A percentile compares a stretch with the other conserved stretches of the same genome.
Evolutionary conservation across 345 rosid genomes (phyloP).

Genomic region (Ricinus communis): DNA sequence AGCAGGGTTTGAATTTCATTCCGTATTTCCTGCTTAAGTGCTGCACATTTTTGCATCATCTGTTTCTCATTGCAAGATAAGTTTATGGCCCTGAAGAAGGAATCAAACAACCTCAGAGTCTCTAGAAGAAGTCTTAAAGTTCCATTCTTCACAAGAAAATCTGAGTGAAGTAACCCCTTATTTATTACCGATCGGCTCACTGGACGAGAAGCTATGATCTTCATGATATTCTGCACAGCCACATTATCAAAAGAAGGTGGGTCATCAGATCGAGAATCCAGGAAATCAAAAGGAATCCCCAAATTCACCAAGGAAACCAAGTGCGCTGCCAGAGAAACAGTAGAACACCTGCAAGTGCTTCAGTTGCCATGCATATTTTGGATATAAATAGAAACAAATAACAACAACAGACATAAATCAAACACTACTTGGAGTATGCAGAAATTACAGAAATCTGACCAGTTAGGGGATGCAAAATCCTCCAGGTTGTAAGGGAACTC

Average conservation of each 20-base stretch:
- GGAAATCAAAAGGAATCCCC: constrained; percentile 58
- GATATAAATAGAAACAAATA: constrained; percentile 15
- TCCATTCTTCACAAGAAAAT: constrained; percentile 79
- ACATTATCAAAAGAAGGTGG: constrained; percentile 40
- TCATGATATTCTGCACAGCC: constrained; percentile 60
- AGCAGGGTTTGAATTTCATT: constrained; percentile 63
- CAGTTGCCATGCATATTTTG: constrained; percentile 35
- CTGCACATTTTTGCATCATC: constrained; percentile 39
- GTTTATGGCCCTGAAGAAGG: constrained; percentile 49
- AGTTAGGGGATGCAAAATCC: constrained; percentile 69
- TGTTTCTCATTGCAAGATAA: constrained; percentile 29
- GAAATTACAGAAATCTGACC: constrained; percentile 56
- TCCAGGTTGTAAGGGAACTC: constrained; percentile 88
- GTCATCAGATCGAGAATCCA: constrained; percentile 38
- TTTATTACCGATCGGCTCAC: constrained; percentile 69
- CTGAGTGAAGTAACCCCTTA: constrained; percentile 84
- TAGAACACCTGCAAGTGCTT: constrained; percentile 74
- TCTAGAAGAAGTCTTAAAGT: constrained; percentile 80
- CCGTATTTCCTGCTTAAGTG: constrained; percentile 58
- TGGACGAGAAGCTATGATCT: constrained; percentile 69
- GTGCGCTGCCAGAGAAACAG: constrained; percentile 75
- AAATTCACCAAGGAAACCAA: constrained; percentile 58
- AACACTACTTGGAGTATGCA: constrained; percentile 2
- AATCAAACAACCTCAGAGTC: constrained; percentile 64
- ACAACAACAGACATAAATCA: not conserved